These are phyloP conservation scores for Aureobasidium sp. DNA, from an alignment of 2,329 filamentous ascomycete genomes.

Conservation along the genomic window DNA sequence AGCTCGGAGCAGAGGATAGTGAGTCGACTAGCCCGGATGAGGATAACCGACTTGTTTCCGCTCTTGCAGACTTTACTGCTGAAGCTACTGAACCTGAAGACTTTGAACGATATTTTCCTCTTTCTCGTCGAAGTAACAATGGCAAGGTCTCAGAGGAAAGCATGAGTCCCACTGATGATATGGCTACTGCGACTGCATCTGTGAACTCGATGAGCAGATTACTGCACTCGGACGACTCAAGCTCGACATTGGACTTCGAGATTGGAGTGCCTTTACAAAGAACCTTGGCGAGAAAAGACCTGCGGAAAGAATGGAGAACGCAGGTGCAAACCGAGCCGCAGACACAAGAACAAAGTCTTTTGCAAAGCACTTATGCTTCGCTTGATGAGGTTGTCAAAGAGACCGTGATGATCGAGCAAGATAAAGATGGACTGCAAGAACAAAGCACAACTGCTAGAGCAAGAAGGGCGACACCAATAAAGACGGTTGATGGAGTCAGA, in stretches of 20 bases:
- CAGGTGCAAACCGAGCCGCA: background rate
- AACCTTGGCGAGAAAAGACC: background rate
- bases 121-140: background rate
- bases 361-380: background rate
- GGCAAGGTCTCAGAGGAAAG: background rate
- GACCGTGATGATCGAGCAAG: background rate
- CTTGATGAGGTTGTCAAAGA: background rate
- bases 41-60: background rate
- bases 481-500: background rate
- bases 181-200: background rate
- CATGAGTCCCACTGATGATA: background rate
- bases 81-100: constrained; percentile 2
- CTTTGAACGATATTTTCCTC: background rate
- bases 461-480: background rate
- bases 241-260: background rate
- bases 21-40: background rate
- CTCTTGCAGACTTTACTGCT: background rate
- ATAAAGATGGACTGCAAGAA: background rate
- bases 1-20: background rate
- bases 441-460: background rate
- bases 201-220: background rate
- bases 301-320: background rate
- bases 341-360: background rate
- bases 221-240: background rate
- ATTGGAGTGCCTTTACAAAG: background rate